These are phyloP conservation scores for Ephemerocybe angulata DNA, from an alignment of 768 basidiomycete genomes.

Conservation along the genomic window DNA sequence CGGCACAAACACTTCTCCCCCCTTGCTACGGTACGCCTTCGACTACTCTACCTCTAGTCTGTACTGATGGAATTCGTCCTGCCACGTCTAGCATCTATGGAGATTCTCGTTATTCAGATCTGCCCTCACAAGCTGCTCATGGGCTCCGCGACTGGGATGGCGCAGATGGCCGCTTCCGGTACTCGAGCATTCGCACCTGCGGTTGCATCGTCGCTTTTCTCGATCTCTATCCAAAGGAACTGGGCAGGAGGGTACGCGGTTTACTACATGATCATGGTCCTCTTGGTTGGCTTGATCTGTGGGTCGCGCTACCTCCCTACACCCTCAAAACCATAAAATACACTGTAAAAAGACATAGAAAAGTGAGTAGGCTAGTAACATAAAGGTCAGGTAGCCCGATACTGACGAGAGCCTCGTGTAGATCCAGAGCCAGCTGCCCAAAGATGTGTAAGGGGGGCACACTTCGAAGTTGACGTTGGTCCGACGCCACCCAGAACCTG, in stretches of 20 bases:
- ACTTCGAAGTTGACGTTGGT: no score
- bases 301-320: conserved; percentile 10
- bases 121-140: conserved; percentile 38
- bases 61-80: background rate
- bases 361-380: background rate
- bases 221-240: conserved; percentile 43
- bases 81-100: conserved; percentile 12
- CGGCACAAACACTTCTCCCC: conserved; percentile 21
- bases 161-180: conserved; percentile 48
- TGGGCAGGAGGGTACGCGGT: conserved; percentile 45
- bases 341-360: background rate
- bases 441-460: no score
- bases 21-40: conserved; percentile 36
- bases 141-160: conserved; percentile 52
- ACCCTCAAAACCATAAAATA: background rate
- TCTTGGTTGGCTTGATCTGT: conserved; percentile 24
- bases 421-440: no score
- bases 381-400: no score
- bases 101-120: conserved; percentile 46
- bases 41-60: background rate
- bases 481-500: no score
- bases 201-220: conserved; percentile 53
- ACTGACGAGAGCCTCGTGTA: no score
- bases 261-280: conserved; percentile 29
- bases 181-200: conserved; percentile 52